Evolutionary conservation across 371 early-diverging fungal species (phyloP).

Genomic region (Ordospora pajunii): DNA sequence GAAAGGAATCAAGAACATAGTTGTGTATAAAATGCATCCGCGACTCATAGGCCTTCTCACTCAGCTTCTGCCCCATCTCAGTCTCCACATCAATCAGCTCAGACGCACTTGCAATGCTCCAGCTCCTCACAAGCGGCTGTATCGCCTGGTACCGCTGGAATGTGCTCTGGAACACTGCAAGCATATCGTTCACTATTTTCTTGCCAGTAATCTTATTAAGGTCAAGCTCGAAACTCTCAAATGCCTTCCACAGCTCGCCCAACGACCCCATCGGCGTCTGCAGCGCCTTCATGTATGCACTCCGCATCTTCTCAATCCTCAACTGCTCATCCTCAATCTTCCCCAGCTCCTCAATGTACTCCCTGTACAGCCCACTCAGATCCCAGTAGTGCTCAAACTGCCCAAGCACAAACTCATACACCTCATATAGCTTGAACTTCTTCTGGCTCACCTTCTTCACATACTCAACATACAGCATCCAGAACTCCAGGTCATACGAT

Average conservation of each 20-base stretch:
- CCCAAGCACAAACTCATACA: slow-evolving; percentile 34
- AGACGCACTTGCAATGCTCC: neutral
- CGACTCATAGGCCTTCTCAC: neutral
- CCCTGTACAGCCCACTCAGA: slow-evolving; percentile 32
- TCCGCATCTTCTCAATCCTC: slow-evolving; percentile 44
- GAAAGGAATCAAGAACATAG: neutral
- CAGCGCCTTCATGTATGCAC: slow-evolving; percentile 34
- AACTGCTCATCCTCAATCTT: slow-evolving; percentile 28
- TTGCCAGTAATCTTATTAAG: slow-evolving; percentile 30
- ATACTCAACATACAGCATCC: slow-evolving; percentile 45
- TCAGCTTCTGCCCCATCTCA: slow-evolving; percentile 36
- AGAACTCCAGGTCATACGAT: slow-evolving; percentile 40
- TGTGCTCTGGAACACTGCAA: slow-evolving; percentile 17
- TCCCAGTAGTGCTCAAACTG: slow-evolving; percentile 38
- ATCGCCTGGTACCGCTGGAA: slow-evolving; percentile 34
- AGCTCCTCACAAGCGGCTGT: slow-evolving; percentile 10
- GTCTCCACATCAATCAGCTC: slow-evolving; percentile 44
- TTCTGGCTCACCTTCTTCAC: slow-evolving; percentile 11
- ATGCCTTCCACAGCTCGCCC: slow-evolving; percentile 37
- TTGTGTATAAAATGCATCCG: slow-evolving; percentile 24
- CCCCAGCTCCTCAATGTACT: slow-evolving; percentile 37
- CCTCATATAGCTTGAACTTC: slow-evolving; percentile 37
- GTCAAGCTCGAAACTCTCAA: slow-evolving; percentile 47
- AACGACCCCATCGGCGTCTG: slow-evolving; percentile 36
- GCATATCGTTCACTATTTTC: slow-evolving; percentile 7